These are phyloP conservation scores for Fusarium haematococcum DNA, from an alignment of 2,329 filamentous ascomycete species.

Conservation along the genomic window DNA sequence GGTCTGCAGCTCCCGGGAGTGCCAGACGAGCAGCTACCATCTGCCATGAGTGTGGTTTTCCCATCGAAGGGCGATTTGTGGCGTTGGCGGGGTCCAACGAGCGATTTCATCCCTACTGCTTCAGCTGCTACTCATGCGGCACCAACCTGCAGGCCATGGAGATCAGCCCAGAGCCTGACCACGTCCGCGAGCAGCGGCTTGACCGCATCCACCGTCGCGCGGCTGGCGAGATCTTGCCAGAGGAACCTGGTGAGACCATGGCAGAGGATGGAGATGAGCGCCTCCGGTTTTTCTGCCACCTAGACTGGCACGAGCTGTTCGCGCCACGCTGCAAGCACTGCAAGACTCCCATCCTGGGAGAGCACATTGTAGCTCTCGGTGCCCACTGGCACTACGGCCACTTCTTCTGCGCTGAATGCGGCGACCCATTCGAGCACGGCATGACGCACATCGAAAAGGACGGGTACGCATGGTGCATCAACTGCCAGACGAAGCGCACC, in stretches of 20 bases:
- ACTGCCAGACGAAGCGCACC: constrained; percentile 91
- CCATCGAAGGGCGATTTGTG: constrained; percentile 92
- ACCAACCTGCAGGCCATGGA: constrained; percentile 94
- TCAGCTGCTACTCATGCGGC: constrained; percentile 87
- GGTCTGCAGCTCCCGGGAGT: constrained; percentile 66
- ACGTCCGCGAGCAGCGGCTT: constrained; percentile 76
- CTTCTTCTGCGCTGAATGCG: constrained; percentile 99
- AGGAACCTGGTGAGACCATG: constrained; percentile 72
- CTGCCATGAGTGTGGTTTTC: constrained; percentile 85
- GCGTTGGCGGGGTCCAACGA: constrained; percentile 77
- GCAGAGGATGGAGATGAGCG: constrained; percentile 79
- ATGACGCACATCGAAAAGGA: constrained; percentile 90
- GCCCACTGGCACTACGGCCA: constrained; percentile 98
- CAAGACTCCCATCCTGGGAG: constrained; percentile 94
- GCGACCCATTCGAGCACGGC: constrained; percentile 86
- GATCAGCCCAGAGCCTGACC: constrained; percentile 91
- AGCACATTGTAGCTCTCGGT: constrained; percentile 93
- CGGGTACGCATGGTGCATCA: constrained; percentile 96
- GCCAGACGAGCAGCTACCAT: constrained; percentile 71
- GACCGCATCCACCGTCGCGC: constrained; percentile 75
- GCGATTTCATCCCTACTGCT: constrained; percentile 94
- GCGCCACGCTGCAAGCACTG: constrained; percentile 95
- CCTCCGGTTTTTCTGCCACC: constrained; percentile 92
- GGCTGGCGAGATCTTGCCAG: constrained; percentile 68
- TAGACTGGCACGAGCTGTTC: constrained; percentile 98